phyloP scores from a whole-genome alignment of 1,284 basidiomycete genomes.

The Inonotus hispidus region DNA sequence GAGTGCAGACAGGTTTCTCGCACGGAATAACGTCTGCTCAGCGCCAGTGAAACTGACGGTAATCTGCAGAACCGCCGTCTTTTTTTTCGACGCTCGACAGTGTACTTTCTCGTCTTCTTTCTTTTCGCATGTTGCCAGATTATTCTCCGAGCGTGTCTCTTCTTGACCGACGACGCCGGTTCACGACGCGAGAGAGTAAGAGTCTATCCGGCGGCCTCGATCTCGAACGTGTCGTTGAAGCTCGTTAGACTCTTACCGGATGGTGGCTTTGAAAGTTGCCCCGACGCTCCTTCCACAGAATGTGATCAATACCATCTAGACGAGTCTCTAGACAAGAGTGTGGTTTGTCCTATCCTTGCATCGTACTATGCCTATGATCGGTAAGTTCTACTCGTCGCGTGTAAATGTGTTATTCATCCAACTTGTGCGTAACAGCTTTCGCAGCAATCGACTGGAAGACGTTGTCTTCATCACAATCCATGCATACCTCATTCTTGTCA shows the following conservation, averaged over 20 bases:
- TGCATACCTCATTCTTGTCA: slow-evolving; percentile 7
- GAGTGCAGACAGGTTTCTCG: too few relatives aligned
- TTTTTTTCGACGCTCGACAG: slow-evolving; percentile 4
- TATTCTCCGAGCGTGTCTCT: slow-evolving; percentile 9
- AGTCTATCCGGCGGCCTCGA: background rate
- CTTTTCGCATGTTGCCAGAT: slow-evolving; percentile 7
- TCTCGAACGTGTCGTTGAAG: background rate
- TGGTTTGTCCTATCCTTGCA: slow-evolving; percentile 1
- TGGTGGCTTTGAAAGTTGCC: slow-evolving; percentile 2
- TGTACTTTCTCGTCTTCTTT: slow-evolving; percentile 12
- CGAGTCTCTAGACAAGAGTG: background rate
- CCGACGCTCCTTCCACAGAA: background rate
- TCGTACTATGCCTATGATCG: slow-evolving; percentile 1
- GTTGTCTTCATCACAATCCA: slow-evolving; percentile 14
- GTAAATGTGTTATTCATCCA: background rate
- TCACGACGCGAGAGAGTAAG: background rate
- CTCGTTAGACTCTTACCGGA: background rate
- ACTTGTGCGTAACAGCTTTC: slow-evolving; percentile 2
- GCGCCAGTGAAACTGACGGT: background rate
- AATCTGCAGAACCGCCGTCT: slow-evolving; percentile 5
- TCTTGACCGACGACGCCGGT: slow-evolving; percentile 3
- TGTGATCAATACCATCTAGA: background rate
- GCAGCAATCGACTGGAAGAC: slow-evolving; percentile 13
- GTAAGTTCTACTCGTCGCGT: background rate
- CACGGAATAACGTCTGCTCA: background rate